Conservation (phyloP, 179 eudicot genomes). For the Patellifolia procumbens region DNA sequence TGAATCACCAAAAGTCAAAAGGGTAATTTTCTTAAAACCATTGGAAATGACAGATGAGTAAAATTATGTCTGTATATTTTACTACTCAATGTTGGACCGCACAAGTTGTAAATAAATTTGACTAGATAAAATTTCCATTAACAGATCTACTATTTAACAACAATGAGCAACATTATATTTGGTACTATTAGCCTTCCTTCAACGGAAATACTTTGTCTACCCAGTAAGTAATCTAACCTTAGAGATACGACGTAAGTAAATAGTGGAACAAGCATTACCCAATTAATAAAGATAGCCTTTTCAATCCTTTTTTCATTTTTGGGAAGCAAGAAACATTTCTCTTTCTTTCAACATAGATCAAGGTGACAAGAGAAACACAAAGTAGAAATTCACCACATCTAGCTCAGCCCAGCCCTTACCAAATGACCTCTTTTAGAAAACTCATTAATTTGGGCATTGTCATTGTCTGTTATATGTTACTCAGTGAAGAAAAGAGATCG, state of each 20-base stretch:
- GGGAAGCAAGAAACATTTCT: no score
- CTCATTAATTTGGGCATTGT: not conserved
- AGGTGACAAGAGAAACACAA: not conserved
- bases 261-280: no score
- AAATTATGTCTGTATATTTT: no score
- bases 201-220: no score
- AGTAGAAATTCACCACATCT: not conserved
- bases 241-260: no score
- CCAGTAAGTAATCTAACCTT: no score
- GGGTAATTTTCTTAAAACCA: not conserved
- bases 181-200: not conserved
- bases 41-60: not conserved
- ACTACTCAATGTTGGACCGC: not conserved
- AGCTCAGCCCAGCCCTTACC: not conserved
- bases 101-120: not conserved
- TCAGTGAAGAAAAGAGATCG: not conserved
- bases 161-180: not conserved
- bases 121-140: not conserved
- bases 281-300: no score
- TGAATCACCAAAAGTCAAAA: not conserved
- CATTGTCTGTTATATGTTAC: not conserved
- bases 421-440: no score
- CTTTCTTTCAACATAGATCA: not conserved
- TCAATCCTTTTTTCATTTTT: no score
- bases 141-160: no score